Percentiles rank a stretch among this genome's conserved stretches.
Conservation (phyloP, 371 early-diverging fungal species). For the Mortierella sp. region DNA sequence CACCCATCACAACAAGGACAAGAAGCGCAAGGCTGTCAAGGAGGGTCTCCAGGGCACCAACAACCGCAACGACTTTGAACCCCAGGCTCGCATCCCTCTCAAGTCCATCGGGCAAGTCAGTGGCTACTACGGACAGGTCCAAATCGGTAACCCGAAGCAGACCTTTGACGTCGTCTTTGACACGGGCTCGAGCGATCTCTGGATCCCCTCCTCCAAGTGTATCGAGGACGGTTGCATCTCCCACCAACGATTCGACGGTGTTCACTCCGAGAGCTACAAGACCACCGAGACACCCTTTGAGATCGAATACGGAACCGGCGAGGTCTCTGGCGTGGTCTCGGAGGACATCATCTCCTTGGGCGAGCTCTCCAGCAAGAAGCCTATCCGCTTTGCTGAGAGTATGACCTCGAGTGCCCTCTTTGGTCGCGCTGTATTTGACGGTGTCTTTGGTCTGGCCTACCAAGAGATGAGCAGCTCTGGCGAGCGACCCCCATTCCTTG, state of each 20-base stretch:
- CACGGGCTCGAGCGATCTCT: conserved; percentile 77
- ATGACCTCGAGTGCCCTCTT: conserved; percentile 70
- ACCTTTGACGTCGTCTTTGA: conserved; percentile 73
- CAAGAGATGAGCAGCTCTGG: conserved; percentile 67
- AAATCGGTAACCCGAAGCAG: conserved; percentile 77
- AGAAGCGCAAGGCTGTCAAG: not conserved
- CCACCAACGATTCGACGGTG: conserved; percentile 61
- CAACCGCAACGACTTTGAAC: conserved; percentile 12
- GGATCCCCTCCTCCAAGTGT: conserved; percentile 68
- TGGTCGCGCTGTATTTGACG: conserved; percentile 70
- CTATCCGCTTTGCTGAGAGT: conserved; percentile 66
- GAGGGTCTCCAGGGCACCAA: not conserved
- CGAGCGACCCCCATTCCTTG: conserved; percentile 75
- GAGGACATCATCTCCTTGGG: conserved; percentile 68
- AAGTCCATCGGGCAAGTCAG: conserved; percentile 49
- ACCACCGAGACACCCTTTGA: conserved; percentile 60
- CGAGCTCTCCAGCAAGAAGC: conserved; percentile 61
- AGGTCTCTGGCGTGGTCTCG: conserved; percentile 63
- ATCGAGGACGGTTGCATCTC: conserved; percentile 61
- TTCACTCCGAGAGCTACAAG: conserved; percentile 59
- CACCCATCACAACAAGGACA: not conserved
- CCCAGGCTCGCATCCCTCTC: conserved; percentile 36
- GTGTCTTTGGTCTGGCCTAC: conserved; percentile 81
- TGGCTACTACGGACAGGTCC: conserved; percentile 66
- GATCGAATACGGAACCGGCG: conserved; percentile 79